Evolutionary conservation across 208 protist genomes (phyloP).

Genomic region (Acanthamoeba healyi): DNA sequence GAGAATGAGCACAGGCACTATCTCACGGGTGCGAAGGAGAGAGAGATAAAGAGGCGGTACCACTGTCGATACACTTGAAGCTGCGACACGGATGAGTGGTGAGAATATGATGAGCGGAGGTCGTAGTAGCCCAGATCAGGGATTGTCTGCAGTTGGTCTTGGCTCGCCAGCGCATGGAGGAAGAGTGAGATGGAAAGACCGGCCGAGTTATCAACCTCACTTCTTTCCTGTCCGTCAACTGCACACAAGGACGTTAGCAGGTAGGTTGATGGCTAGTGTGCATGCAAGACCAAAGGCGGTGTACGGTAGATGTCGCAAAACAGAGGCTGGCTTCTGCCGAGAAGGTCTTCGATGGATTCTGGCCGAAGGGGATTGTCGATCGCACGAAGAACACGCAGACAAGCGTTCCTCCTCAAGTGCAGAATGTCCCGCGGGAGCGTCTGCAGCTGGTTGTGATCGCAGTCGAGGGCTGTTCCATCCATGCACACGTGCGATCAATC

Average conservation of each 20-base stretch:
- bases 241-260: background rate
- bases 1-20: no score
- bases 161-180: background rate
- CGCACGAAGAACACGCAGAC: background rate
- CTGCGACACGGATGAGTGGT: background rate
- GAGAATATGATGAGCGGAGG: background rate
- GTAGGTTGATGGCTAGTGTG: background rate
- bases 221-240: background rate
- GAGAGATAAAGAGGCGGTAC: no score
- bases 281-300: background rate
- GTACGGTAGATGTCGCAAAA: background rate
- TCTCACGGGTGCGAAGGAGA: no score
- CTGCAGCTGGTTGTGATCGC: constrained; percentile 5
- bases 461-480: constrained; percentile 26
- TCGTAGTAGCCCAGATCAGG: background rate
- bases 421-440: background rate
- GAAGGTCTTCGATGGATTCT: background rate
- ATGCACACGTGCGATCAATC: background rate
- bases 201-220: no score
- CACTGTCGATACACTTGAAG: constrained; percentile 27
- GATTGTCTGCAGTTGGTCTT: background rate
- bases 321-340: background rate
- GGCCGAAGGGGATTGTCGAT: background rate
- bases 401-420: background rate
- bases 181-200: background rate